phyloP scores from a whole-genome alignment of 805 yeast genomes.

The Wickerhamomyces mucosus region DNA sequence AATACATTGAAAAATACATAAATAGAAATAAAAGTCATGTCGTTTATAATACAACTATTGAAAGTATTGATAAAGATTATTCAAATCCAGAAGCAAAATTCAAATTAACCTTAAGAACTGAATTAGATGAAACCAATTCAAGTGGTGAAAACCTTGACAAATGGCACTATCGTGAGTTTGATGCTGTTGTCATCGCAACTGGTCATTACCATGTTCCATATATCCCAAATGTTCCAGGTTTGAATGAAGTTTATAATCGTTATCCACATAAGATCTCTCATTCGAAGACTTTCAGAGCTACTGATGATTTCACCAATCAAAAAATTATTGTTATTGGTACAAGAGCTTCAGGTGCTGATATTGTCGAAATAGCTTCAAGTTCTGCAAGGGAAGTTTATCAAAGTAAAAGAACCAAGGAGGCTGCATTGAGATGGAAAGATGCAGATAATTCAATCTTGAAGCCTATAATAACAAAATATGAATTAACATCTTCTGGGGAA shows the following conservation, averaged over 20 bases:
- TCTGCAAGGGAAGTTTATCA: conserved; percentile 9
- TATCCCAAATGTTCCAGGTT: conserved; percentile 40
- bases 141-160: conserved; percentile 20
- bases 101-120: conserved; percentile 23
- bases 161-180: conserved; percentile 30
- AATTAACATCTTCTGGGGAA: conserved; percentile 18
- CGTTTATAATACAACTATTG: conserved; percentile 27
- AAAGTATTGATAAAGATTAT: conserved; percentile 22
- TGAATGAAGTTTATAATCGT: conserved; percentile 21
- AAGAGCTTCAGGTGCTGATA: conserved; percentile 61
- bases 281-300: conserved; percentile 21
- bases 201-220: conserved; percentile 52
- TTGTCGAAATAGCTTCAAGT: conserved; percentile 19
- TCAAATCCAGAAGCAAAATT: conserved; percentile 14
- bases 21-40: conserved; percentile 19
- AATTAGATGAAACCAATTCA: conserved; percentile 11
- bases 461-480: conserved; percentile 27
- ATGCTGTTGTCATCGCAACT: conserved; percentile 38
- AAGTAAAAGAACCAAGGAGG: conserved; percentile 33
- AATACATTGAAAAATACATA: conserved; percentile 44
- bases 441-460: conserved; percentile 25
- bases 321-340: conserved; percentile 53
- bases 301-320: conserved; percentile 14
- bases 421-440: conserved; percentile 18
- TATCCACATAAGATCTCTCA: conserved; percentile 19